phyloP scores from a whole-genome alignment of 805 yeast genomes.

The Candida oleophila region DNA sequence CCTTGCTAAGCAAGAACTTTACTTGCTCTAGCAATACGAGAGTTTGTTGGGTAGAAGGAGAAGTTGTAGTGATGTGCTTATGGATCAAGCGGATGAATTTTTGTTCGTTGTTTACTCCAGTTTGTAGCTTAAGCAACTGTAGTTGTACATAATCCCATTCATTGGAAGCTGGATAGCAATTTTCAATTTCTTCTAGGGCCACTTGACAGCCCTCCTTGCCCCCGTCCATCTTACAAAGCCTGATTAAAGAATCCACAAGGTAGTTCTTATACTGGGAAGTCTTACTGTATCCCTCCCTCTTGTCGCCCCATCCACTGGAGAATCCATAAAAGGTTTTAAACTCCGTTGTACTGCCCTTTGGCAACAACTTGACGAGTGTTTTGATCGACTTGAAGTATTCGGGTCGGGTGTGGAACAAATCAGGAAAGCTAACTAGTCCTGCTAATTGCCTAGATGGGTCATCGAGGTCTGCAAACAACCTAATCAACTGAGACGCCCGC shows the following conservation, averaged over 20 bases:
- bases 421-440: conserved; percentile 53
- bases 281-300: conserved; percentile 18
- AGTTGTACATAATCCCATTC: conserved; percentile 26
- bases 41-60: conserved; percentile 48
- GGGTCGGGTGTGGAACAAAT: conserved; percentile 25
- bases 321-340: conserved; percentile 26
- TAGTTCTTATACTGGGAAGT: conserved; percentile 45
- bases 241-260: conserved; percentile 50
- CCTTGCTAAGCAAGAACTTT: conserved; percentile 56
- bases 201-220: conserved; percentile 20
- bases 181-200: conserved; percentile 38
- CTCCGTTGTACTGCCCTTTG: conserved; percentile 49
- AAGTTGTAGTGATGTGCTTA: conserved; percentile 11
- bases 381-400: conserved; percentile 22
- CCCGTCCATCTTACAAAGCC: conserved; percentile 40
- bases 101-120: conserved; percentile 20
- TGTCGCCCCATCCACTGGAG: conserved; percentile 28
- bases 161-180: conserved; percentile 7
- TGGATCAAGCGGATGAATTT: conserved; percentile 24
- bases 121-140: conserved; percentile 22
- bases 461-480: conserved; percentile 53
- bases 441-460: conserved; percentile 57
- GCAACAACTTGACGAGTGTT: conserved; percentile 44
- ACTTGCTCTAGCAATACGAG: conserved; percentile 62
- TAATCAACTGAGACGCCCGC: conserved; percentile 54